These are phyloP conservation scores for Leccinum obscurum DNA, from an alignment of 768 basidiomycete species.

Conservation along the genomic window DNA sequence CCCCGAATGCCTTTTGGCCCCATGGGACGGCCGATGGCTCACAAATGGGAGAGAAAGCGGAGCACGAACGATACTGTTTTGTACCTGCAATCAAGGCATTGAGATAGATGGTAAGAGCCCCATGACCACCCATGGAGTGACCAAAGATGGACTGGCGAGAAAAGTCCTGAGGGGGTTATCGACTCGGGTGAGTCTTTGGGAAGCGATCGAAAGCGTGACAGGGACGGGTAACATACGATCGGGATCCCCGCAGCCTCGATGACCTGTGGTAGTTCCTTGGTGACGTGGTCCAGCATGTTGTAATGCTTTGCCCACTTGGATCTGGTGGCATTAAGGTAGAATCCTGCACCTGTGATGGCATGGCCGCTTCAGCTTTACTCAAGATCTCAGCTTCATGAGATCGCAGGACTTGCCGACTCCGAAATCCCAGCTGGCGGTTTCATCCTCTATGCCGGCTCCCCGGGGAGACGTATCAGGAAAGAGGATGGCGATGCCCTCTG, in stretches of 20 bases:
- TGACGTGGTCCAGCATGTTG: conserved; percentile 87
- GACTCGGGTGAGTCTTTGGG: background rate
- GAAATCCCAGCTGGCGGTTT: conserved; percentile 85
- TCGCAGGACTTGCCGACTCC: conserved; percentile 61
- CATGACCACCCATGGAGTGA: conserved; percentile 98
- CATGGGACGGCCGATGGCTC: conserved; percentile 88
- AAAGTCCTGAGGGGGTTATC: conserved; percentile 58
- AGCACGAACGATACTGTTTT: conserved; percentile 79
- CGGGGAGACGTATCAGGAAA: conserved; percentile 95
- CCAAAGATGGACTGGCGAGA: conserved; percentile 87
- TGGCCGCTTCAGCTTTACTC: conserved; percentile 4
- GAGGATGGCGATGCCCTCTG: conserved; percentile 85
- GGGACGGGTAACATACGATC: conserved; percentile 51
- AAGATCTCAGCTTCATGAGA: background rate
- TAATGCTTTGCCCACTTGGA: conserved; percentile 72
- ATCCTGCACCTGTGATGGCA: conserved; percentile 68
- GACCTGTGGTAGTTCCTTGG: conserved; percentile 79
- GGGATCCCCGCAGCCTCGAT: conserved; percentile 74
- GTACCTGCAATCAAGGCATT: conserved; percentile 51
- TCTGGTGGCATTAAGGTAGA: conserved; percentile 91
- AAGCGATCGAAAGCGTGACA: background rate
- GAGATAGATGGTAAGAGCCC: conserved; percentile 89
- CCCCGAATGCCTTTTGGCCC: conserved; percentile 89
- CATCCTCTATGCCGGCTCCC: conserved; percentile 83
- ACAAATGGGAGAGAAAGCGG: conserved; percentile 83